Conservation (phyloP, 352 stramenopile species). For the Globisporangium nodosum region DNA sequence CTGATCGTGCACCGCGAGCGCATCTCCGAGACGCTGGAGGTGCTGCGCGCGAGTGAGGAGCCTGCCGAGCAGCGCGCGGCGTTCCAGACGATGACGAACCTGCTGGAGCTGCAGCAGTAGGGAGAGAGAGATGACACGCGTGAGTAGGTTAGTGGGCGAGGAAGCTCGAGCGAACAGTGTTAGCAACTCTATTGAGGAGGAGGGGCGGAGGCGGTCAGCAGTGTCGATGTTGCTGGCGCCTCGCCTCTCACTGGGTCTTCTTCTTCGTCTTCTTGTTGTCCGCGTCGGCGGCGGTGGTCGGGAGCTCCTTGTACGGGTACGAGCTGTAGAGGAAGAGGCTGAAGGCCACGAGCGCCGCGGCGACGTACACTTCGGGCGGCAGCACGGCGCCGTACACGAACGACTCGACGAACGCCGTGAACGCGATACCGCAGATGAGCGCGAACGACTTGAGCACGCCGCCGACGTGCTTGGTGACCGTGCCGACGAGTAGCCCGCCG, state of each 20-base stretch:
- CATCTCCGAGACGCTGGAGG: slow-evolving; percentile 31
- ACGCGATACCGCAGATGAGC: slow-evolving; percentile 83
- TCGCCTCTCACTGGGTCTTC: not conserved
- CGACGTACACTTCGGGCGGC: slow-evolving; percentile 58
- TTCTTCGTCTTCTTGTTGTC: not conserved
- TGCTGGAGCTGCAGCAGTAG: slow-evolving; percentile 22
- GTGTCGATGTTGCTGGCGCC: no score
- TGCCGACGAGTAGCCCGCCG: slow-evolving; percentile 80
- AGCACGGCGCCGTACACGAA: slow-evolving; percentile 61
- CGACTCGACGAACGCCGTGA: slow-evolving; percentile 80
- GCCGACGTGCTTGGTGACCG: slow-evolving; percentile 87
- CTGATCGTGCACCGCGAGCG: slow-evolving; percentile 48
- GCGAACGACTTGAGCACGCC: slow-evolving; percentile 89
- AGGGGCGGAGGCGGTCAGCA: no score
- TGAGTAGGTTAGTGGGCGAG: not conserved
- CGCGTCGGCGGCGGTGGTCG: no score
- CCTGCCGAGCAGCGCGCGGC: slow-evolving; percentile 57
- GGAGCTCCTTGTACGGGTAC: slow-evolving; percentile 42
- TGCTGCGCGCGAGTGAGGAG: slow-evolving; percentile 47
- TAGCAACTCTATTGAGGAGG: not conserved
- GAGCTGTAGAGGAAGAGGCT: slow-evolving; percentile 75
- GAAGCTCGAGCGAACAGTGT: not conserved
- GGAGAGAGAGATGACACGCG: not conserved
- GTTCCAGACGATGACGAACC: slow-evolving; percentile 36
- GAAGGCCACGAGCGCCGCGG: slow-evolving; percentile 51